Evolutionary conservation across 345 rosid species (phyloP), one percentile per base, ranked within the genome.

Genomic region (Eucalyptus regnans): DNA sequence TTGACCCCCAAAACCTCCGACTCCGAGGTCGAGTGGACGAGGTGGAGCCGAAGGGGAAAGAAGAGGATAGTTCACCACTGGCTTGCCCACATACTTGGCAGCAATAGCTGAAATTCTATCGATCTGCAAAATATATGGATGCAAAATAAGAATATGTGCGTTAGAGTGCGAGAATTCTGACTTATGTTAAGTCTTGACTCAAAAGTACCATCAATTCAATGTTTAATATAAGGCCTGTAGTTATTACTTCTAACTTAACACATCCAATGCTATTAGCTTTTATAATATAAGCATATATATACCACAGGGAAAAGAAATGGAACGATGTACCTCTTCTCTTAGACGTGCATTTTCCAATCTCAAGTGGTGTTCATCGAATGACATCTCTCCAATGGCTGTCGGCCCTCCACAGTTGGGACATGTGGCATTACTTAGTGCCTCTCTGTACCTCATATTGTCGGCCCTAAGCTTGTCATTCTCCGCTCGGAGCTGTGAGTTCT

Each of bases 341-440:
- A 98, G 80, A 56, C 97, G 93, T 51, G 96, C 94, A 92, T 98
- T 98, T 92, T 98, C 99, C 48, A 97, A 94, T 41, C 99, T 95
- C 60, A 98, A 89, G 89, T 98, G 99, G 88, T 98, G 99, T 90
- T 98, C 99, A 68, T 96, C 98, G 85, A 95, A 96, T 23, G 99
- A 97, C 98, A 97, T 97, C 87, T 98, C 99, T 50, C 99, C 99
- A 20, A 98, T 90, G 43, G 98, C 95, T 1, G 99, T 97, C 7
- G 98, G 99, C 29, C 99, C 99, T 51, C 99, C 99, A 85, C 99
- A 98, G 81, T 93, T 98, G 62, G 99, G 99, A 89, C 99, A 98
- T 4, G 99, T 94, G 87, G 99, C 95, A 90, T 96, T 98, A 92
- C 94, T 91, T 62, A 98, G 95, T 86, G 99, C 99, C 89, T 97